Conservation (phyloP, 1,284 basidiomycete species). For the Ceratobasidium theobromae region DNA sequence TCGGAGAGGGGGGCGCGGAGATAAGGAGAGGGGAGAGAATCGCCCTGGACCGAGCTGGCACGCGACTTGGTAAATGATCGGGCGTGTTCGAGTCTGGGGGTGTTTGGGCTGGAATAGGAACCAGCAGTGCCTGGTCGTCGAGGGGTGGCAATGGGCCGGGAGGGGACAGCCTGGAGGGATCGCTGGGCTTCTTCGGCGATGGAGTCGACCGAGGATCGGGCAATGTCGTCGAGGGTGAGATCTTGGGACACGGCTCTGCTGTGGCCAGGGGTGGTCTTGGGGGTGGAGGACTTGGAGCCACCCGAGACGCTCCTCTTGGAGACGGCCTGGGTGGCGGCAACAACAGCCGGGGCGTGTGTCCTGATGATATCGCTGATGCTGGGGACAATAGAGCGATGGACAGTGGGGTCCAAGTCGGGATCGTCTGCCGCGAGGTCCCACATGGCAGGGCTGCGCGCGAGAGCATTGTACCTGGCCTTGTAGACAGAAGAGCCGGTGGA, state of each 20-base stretch:
- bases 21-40: slow-evolving; percentile 1
- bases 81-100: slow-evolving; percentile 47
- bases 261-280: slow-evolving; percentile 48
- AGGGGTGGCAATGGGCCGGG: not conserved
- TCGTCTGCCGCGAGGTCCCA: slow-evolving; percentile 22
- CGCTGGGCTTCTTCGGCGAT: slow-evolving; percentile 75
- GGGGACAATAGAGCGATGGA: slow-evolving; percentile 53
- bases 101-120: slow-evolving; percentile 46
- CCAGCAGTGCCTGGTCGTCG: slow-evolving; percentile 4
- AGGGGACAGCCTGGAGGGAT: slow-evolving; percentile 51
- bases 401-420: not conserved
- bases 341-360: slow-evolving; percentile 61
- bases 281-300: not conserved
- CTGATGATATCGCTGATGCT: slow-evolving; percentile 84
- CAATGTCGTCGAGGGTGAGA: slow-evolving; percentile 44
- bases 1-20: slow-evolving; percentile 19
- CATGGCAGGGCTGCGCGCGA: slow-evolving; percentile 27
- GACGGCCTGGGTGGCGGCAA: slow-evolving; percentile 46
- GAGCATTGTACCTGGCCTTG: not conserved
- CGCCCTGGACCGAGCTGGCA: slow-evolving; percentile 1
- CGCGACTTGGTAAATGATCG: slow-evolving; percentile 52
- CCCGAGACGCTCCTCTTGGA: slow-evolving; percentile 37
- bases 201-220: slow-evolving; percentile 79
- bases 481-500: slow-evolving; percentile 15
- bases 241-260: slow-evolving; percentile 52